Base-by-base conservation (phyloP, 129 eudicot genomes). In the Flaveria linearis region DNA sequence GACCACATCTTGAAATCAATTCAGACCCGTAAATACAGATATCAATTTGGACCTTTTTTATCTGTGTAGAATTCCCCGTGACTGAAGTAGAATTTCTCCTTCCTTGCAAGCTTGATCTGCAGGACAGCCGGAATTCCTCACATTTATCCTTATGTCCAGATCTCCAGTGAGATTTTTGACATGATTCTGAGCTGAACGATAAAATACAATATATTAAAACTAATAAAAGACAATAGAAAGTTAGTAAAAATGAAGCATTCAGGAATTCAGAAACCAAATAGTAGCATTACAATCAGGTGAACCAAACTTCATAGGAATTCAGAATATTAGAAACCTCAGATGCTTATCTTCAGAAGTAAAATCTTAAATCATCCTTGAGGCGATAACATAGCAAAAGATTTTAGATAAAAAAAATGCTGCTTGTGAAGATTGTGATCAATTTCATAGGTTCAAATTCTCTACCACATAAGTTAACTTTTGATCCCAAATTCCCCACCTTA, bases 161-260 rank as follows among this genome's bases (percentile, higher is more conserved):
- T 6, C 25, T 64, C 96, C 98, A 93, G 76, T 93, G 96, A 64
- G 83, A 68, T 68, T 9, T 76, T 82, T 93, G 96, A 81, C 98
- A 93, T 51, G 81, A 84, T 84, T 43, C 84, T 56, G 98, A 93
- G 90, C 98, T 93, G 76, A 68, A 74, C 74, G 68, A 75, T 30
- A 52, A 51, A 39, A 67, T 10, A 45, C 36, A 71, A 57, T 17
- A 65, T 0, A 52, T 10, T 46, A 20, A 50, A 66, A 61, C 42
- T 28, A 25, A 76, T 30, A 23, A 17, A 20, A n/a, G 22, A 18
- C 76, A 47, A 28, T 36, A 39, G 36, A 42, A 52, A 69, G 2
- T 25, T 25, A 25, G 1, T 11, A 41, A n/a, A 23, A 7, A 8
- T 52, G 11, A 52, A 52, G 18, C 55, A 50, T 50, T 50, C 7